Conservation (phyloP, 306 rosid species). For the Malus fusca region DNA sequence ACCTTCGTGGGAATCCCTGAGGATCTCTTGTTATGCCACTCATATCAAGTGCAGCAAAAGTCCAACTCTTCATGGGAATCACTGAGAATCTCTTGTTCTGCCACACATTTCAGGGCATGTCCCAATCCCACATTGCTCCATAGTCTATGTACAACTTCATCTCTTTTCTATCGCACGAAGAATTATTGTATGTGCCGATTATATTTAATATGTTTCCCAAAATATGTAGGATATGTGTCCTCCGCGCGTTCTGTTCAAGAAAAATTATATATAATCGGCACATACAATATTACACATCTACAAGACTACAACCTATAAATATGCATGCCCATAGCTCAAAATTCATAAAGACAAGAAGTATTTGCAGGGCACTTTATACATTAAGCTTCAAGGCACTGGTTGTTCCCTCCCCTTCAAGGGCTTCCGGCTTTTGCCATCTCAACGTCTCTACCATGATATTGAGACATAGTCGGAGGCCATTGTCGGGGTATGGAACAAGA, state of each 20-base stretch:
- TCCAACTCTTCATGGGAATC: no score
- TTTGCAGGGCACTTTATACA: not conserved
- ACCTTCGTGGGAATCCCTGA: not conserved
- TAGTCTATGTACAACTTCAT: not conserved
- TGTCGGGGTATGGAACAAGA: slow-evolving; percentile 22
- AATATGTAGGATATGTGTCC: not conserved
- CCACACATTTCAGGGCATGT: not conserved
- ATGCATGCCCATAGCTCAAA: not conserved
- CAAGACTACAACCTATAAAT: not conserved
- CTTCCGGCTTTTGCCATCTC: slow-evolving; percentile 23
- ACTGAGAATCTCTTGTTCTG: not conserved
- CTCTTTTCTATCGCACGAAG: not conserved
- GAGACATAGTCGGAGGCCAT: slow-evolving; percentile 13
- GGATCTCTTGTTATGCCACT: not conserved
- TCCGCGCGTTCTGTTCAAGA: not conserved
- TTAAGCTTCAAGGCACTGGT: slow-evolving; percentile 19
- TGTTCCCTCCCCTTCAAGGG: slow-evolving; percentile 39
- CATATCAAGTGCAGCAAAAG: not conserved
- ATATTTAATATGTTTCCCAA: not conserved
- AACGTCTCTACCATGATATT: not conserved
- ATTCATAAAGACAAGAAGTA: not conserved
- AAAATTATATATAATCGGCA: not conserved
- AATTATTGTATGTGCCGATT: not conserved
- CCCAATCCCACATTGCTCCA: not conserved
- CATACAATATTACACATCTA: not conserved